These are phyloP conservation scores for Pleurotus ostreatus DNA, from an alignment of 768 basidiomycete species.

Conservation along the genomic window DNA sequence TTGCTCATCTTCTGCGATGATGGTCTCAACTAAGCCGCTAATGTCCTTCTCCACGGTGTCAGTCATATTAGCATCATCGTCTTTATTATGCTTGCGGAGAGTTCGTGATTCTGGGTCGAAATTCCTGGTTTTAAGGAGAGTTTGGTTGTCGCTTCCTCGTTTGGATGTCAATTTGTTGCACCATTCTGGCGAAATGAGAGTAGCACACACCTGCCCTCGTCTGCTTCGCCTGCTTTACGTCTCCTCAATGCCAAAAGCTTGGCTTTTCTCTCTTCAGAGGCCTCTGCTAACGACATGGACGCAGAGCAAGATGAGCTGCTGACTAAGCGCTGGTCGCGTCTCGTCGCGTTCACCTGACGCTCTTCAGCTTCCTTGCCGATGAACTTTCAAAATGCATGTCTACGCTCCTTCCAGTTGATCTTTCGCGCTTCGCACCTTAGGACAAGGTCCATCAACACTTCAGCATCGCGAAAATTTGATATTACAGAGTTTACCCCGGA, in stretches of 20 bases:
- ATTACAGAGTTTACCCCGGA: conserved; percentile 69
- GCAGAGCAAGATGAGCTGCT: conserved; percentile 5
- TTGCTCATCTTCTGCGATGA: conserved; percentile 84
- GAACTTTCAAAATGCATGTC: conserved; percentile 24
- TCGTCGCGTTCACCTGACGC: neutral
- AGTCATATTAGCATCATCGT: conserved; percentile 52
- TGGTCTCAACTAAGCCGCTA: conserved; percentile 77
- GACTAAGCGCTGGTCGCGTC: too few relatives aligned
- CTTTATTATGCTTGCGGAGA: conserved; percentile 56
- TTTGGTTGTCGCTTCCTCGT: conserved; percentile 27
- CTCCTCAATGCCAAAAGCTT: conserved; percentile 75
- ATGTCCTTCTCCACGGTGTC: conserved; percentile 90
- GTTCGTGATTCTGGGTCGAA: conserved; percentile 89
- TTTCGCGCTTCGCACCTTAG: conserved; percentile 21
- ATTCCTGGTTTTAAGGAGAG: conserved; percentile 69
- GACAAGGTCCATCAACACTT: conserved; percentile 26
- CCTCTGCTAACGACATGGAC: conserved; percentile 63
- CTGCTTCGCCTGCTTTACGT: conserved; percentile 57
- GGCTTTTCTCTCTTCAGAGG: conserved; percentile 77
- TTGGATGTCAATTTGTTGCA: neutral
- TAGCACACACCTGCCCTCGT: conserved; percentile 43
- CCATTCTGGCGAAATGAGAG: neutral
- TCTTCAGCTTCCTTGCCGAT: conserved; percentile 14
- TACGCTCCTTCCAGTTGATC: conserved; percentile 19
- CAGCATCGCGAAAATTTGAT: conserved; percentile 30